These are phyloP conservation scores for Daedaleopsis sinensis DNA, from an alignment of 768 basidiomycete species.

Conservation along the genomic window DNA sequence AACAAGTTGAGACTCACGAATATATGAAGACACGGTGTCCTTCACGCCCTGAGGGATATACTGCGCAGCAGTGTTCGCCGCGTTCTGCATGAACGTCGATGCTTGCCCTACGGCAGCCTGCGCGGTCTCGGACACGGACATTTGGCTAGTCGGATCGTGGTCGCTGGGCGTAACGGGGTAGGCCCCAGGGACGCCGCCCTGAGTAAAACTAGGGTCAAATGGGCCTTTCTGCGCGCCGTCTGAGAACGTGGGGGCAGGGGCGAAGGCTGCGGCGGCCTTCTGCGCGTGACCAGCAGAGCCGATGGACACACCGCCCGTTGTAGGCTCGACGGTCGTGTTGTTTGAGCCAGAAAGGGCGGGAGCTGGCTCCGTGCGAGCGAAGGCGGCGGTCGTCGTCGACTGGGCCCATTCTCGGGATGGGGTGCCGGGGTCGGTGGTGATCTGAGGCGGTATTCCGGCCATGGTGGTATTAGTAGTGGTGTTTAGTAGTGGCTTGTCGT, in stretches of 20 bases:
- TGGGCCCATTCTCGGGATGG: constrained; percentile 25
- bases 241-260: background rate
- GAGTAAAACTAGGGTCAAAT: constrained; percentile 11
- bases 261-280: background rate
- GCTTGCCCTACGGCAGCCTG: constrained; percentile 11
- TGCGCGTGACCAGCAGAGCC: constrained; percentile 12
- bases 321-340: background rate
- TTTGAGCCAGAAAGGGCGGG: constrained; percentile 4
- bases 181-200: constrained; percentile 22
- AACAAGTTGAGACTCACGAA: constrained; percentile 21
- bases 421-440: constrained; percentile 23
- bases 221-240: constrained; percentile 14
- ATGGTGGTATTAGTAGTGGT: constrained; percentile 6
- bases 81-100: constrained; percentile 9
- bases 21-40: constrained; percentile 26
- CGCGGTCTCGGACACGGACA: constrained; percentile 13
- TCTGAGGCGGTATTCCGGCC: constrained; percentile 20
- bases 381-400: constrained; percentile 25
- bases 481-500: too few relatives aligned
- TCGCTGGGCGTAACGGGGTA: constrained; percentile 19
- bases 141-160: background rate
- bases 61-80: constrained; percentile 21
- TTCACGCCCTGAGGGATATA: constrained; percentile 26
- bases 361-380: constrained; percentile 18
- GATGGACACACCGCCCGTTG: constrained; percentile 7